Evolutionary conservation across 1,139 yeast genomes (phyloP).

Genomic region (Meyerozyma guilliermondii): DNA sequence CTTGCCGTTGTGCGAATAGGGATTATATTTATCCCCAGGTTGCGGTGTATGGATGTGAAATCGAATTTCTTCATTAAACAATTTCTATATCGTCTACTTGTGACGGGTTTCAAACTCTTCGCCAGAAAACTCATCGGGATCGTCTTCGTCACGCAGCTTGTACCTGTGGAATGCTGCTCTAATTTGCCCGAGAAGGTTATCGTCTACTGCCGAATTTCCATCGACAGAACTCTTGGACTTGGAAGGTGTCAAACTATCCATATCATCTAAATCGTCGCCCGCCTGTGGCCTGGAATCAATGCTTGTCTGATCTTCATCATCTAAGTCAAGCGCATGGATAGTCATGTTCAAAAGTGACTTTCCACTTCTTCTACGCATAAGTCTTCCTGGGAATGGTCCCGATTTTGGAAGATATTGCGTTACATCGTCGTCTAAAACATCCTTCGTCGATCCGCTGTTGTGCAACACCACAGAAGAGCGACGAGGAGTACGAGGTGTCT

Average conservation of each 20-base stretch:
- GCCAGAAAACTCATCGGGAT: conserved; percentile 37
- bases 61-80: too few relatives aligned
- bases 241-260: conserved; percentile 24
- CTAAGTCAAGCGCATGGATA: conserved; percentile 59
- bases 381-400: conserved; percentile 52
- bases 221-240: conserved; percentile 34
- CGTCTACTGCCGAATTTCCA: conserved; percentile 27
- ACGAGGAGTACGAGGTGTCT: conserved; percentile 47
- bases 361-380: conserved; percentile 64
- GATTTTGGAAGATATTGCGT: conserved; percentile 35
- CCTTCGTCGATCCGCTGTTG: conserved; percentile 16
- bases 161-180: conserved; percentile 49
- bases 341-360: conserved; percentile 65
- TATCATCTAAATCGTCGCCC: conserved; percentile 18
- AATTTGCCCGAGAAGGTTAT: conserved; percentile 45
- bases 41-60: not conserved
- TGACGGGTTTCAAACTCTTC: conserved; percentile 56
- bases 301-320: conserved; percentile 48
- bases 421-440: conserved; percentile 31
- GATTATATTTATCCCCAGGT: not conserved
- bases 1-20: not conserved
- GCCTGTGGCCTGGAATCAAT: conserved; percentile 15
- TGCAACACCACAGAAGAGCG: conserved; percentile 25
- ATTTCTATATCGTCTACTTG: not conserved
- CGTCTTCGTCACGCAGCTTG: conserved; percentile 33